phyloP scores from a whole-genome alignment of 768 basidiomycete species.

The Leccinum subgranulosum region DNA sequence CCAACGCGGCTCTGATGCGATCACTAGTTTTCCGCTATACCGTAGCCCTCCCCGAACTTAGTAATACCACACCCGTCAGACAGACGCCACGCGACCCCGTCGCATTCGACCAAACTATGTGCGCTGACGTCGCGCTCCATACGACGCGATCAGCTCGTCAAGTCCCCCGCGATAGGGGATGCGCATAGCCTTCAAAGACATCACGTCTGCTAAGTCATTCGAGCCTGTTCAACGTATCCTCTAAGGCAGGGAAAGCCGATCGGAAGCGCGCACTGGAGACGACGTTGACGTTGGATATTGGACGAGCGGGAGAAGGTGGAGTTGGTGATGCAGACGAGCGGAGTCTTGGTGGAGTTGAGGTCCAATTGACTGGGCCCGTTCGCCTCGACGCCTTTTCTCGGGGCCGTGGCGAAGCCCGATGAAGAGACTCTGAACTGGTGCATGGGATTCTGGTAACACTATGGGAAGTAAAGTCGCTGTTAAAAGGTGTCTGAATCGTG shows the following conservation, averaged over 20 bases:
- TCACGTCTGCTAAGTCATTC: constrained; percentile 46
- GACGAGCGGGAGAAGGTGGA: constrained; percentile 69
- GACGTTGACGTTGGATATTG: constrained; percentile 53
- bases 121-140: constrained; percentile 65
- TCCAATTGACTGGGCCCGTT: constrained; percentile 16
- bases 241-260: constrained; percentile 56
- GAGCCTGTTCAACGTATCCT: constrained; percentile 46
- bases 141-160: constrained; percentile 50
- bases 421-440: neutral
- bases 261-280: constrained; percentile 65
- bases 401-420: neutral
- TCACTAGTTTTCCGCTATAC: no score
- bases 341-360: constrained; percentile 15
- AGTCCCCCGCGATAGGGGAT: constrained; percentile 50
- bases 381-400: neutral
- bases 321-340: constrained; percentile 61
- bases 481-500: no score
- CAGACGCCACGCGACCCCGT: constrained; percentile 70
- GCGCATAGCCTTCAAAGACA: constrained; percentile 54
- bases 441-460: neutral
- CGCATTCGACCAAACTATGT: constrained; percentile 66
- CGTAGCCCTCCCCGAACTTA: no score
- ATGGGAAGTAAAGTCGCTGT: no score
- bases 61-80: no score
- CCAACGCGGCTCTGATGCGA: no score